Evolutionary conservation across 1,284 basidiomycete species (phyloP), one percentile per base, ranked within the genome.

Genomic region (Rhizoctonia solani): DNA sequence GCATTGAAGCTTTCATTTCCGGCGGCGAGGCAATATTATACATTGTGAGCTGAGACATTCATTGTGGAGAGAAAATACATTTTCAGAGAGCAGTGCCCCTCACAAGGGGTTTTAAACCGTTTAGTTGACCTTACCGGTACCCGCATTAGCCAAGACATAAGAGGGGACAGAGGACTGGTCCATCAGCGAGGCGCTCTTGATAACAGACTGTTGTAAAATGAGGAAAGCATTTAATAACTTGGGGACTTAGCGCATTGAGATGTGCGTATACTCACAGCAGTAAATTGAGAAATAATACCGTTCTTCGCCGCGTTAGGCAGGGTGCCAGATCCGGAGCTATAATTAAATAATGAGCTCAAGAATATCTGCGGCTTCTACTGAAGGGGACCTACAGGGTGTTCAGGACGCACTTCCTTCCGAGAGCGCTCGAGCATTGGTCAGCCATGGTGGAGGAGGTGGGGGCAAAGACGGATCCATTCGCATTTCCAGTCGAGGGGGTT

Each of bases 101-200:
- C n/a, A n/a, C n/a, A n/a, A n/a, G n/a, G n/a, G n/a, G n/a, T n/a
- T n/a, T n/a, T n/a, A n/a, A n/a, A n/a, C n/a, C n/a, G n/a, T n/a
- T 32, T 53, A 66, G 34, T 66, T 66, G 23, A 66, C 34, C n/a
- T 37, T 66, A 27, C 50, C 61, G 6, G 54, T 23, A 9, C 61
- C 61, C 3, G 61, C 61, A 30, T 66, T 66, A 19, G 61, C 47
- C 50, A 50, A 32, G 14, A 66, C 61, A 16, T 53, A 66, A 23
- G 30, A n/a, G 16, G 34, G 21, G 25, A 66, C 49, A 6, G 47
- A 19, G 13, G 61, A 53, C 3, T 47, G 23, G 34, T 37, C 61
- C 61, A 66, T 66, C 19, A 66, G 21, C 19, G 61, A 54, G 11
- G 61, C 37, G 50, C 42, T 39, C 21, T 50, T 52, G 49, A 66